phyloP scores from a whole-genome alignment of 2,329 filamentous ascomycete genomes.

The Hymenoscyphus occultus region DNA sequence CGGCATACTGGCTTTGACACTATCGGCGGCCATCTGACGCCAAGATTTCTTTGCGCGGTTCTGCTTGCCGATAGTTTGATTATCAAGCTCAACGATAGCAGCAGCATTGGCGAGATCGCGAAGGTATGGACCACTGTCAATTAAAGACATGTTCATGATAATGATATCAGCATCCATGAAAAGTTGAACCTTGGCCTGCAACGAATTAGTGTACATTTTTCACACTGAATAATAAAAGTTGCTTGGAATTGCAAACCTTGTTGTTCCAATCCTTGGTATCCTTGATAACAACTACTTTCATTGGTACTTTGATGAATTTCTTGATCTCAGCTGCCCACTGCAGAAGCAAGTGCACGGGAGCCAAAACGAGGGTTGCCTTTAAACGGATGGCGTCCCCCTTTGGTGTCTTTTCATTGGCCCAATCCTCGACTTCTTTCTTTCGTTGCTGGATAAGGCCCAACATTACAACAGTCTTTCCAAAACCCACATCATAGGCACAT shows the following conservation, averaged over 20 bases:
- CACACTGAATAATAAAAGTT: neutral
- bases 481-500: constrained; percentile 62
- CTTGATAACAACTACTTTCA: too few species aligned
- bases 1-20: constrained; percentile 41
- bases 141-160: constrained; percentile 50
- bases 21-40: constrained; percentile 45
- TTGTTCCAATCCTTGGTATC: too few species aligned
- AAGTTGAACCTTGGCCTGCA: constrained; percentile 36
- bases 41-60: constrained; percentile 46
- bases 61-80: constrained; percentile 36
- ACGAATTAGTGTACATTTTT: neutral
- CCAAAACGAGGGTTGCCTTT: constrained; percentile 58
- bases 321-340: constrained; percentile 52
- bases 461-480: constrained; percentile 62
- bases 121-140: constrained; percentile 48
- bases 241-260: too few species aligned
- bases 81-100: constrained; percentile 39
- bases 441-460: constrained; percentile 52
- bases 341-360: constrained; percentile 50
- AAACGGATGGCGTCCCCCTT: constrained; percentile 34
- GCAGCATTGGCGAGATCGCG: constrained; percentile 48
- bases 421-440: constrained; percentile 34
- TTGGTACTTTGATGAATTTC: constrained; percentile 31
- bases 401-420: neutral
- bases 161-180: constrained; percentile 52